These are phyloP conservation scores for Pleurotus djamor DNA, from an alignment of 768 basidiomycete species.

Conservation along the genomic window DNA sequence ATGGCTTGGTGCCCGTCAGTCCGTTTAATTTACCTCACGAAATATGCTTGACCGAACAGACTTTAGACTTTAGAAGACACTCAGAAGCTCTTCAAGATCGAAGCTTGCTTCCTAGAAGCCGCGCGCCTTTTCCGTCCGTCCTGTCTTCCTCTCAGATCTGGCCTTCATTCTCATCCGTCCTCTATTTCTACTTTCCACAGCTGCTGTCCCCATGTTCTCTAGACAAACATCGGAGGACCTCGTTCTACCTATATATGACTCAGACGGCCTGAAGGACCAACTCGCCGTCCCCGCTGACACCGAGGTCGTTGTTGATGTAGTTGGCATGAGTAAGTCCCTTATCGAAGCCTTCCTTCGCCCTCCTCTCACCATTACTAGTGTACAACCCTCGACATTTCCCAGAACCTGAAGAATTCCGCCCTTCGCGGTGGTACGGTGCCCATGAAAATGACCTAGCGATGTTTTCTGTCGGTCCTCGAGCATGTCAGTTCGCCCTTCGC, in stretches of 20 bases:
- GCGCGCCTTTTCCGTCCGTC: conserved; percentile 43
- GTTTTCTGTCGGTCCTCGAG: neutral
- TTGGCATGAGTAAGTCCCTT: conserved; percentile 36
- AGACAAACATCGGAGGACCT: conserved; percentile 42
- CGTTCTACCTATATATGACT: conserved; percentile 29
- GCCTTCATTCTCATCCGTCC: neutral
- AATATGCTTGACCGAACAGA: too few relatives aligned
- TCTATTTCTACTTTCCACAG: conserved; percentile 15
- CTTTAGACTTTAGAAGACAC: conserved; percentile 36
- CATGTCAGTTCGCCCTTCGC: neutral
- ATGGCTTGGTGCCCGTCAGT: conserved; percentile 28
- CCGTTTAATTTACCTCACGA: neutral
- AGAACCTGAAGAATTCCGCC: conserved; percentile 43
- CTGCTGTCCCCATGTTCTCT: conserved; percentile 35
- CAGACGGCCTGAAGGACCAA: neutral
- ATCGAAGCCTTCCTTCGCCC: conserved; percentile 13
- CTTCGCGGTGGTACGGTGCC: conserved; percentile 44
- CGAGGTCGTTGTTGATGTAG: conserved; percentile 39
- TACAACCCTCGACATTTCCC: conserved; percentile 49
- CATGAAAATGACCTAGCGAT: neutral
- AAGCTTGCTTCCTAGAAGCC: conserved; percentile 40
- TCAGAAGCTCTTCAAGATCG: conserved; percentile 36
- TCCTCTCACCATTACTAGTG: conserved; percentile 26
- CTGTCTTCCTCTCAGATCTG: neutral
- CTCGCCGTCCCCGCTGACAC: neutral